These are phyloP conservation scores for Tuber umbilicatum DNA, from an alignment of 495 filamentous ascomycete genomes.

Conservation along the genomic window DNA sequence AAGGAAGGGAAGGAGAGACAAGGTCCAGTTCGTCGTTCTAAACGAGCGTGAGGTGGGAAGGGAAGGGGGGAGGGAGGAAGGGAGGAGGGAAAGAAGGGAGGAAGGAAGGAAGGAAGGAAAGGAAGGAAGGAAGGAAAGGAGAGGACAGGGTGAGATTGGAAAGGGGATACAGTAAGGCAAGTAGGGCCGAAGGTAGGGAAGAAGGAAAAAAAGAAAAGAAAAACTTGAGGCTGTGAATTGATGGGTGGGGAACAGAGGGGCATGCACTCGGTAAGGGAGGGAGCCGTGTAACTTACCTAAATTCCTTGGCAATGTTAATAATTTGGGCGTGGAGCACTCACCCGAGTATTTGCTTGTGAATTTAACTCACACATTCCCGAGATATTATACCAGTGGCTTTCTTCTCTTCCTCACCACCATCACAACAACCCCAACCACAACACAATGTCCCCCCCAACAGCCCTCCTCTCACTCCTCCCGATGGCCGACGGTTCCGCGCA, in stretches of 20 bases:
- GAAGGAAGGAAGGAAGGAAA: conserved; percentile 11
- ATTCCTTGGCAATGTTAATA: background rate
- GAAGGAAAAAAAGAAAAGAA: conserved; percentile 22
- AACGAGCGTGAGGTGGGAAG: background rate
- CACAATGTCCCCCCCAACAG: conserved; percentile 8
- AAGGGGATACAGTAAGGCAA: conserved; percentile 15
- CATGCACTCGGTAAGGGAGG: background rate
- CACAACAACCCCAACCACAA: background rate
- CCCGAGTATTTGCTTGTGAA: conserved; percentile 6
- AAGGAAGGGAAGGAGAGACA: background rate
- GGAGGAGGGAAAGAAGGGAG: conserved; percentile 7
- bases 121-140: conserved; percentile 4
- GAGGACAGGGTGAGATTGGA: conserved; percentile 5
- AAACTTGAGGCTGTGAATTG: conserved; percentile 25
- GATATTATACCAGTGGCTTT: background rate
- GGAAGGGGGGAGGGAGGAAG: background rate
- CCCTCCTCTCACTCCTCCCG: conserved; percentile 47
- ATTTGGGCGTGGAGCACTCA: background rate
- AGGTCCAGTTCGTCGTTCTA: background rate
- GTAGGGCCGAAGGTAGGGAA: conserved; percentile 9
- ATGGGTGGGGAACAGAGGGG: conserved; percentile 23
- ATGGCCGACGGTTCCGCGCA: conserved; percentile 83
- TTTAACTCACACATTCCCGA: background rate
- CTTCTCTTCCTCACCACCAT: background rate
- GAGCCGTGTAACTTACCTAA: too few species aligned